Evolutionary conservation across 495 filamentous ascomycete species (phyloP), one percentile per base, ranked within the genome.

Genomic region (Podospora appendiculata): DNA sequence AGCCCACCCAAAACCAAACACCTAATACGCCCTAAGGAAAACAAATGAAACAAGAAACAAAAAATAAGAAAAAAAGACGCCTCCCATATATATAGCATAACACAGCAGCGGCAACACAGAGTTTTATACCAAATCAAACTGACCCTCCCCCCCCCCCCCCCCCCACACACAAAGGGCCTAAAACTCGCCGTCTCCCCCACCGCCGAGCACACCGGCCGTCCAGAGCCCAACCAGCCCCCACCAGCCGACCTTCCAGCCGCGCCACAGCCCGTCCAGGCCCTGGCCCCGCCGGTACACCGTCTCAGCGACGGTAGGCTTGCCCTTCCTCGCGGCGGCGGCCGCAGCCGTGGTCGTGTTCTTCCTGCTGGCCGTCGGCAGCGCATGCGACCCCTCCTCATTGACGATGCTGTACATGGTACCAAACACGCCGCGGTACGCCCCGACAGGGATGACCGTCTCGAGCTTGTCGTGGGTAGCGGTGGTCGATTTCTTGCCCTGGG

Each of bases 201-300:
- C 69, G 0, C 71, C 72, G 7, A 74, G 51, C 32, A 75, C 60
- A 6, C 70, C 67, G 2, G 70, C 70, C 3, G 69, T 67, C 89
- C 91, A 92, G 18, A 95, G 80, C 16, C 92, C 92, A 13, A 92
- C 84, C 50, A 96, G 72, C 0, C 91, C 92, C 93, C 93, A 97
- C 79, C 94, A 88, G 9, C 90, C 90, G 14, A 96, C 85, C 61
- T 88, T 84, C 93, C 93, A 98, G 12, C 93, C 93, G 44, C 93
- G 78, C 77, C 89, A 95, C 12, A 98, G 73, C 0, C 94, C 93
- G 32, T 86, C 78, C 25, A 89, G 58, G 7, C 93, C 93, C 59
- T 95, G 90, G 12, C 90, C 90, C 53, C 82, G 80, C 25, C 77
- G 72, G 44, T 74, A 76, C 42, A 77, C 76, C 41, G 74, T 71